Conservation (phyloP, 2,329 filamentous ascomycete species). For the Colletotrichum nymphaeae region DNA sequence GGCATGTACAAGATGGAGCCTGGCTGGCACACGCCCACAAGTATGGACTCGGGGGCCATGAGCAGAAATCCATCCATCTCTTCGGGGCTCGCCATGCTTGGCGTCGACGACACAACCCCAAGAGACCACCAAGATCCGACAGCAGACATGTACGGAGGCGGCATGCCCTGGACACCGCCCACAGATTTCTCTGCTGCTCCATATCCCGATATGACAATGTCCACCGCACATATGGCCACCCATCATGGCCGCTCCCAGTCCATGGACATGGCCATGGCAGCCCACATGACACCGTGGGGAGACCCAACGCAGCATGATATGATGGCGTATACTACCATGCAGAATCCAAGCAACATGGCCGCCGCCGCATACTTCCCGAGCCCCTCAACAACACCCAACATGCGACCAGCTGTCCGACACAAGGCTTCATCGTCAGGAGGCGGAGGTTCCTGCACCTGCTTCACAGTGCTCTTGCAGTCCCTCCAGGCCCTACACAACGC, state of each 20-base stretch:
- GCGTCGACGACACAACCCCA: constrained; percentile 43
- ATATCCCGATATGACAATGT: constrained; percentile 47
- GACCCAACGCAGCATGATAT: constrained; percentile 46
- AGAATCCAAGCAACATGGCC: constrained; percentile 48
- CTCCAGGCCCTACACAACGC: constrained; percentile 60
- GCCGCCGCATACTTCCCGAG: constrained; percentile 52
- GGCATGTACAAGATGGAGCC: constrained; percentile 51
- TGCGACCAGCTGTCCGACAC: constrained; percentile 42
- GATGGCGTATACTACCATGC: constrained; percentile 47
- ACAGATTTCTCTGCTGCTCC: constrained; percentile 47
- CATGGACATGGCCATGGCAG: constrained; percentile 47
- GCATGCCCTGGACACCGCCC: constrained; percentile 54
- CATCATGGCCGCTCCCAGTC: constrained; percentile 49
- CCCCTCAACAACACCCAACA: constrained; percentile 50
- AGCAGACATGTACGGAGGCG: constrained; percentile 48
- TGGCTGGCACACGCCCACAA: constrained; percentile 52
- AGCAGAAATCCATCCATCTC: constrained; percentile 48
- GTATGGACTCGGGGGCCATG: constrained; percentile 46
- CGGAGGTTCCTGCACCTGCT: constrained; percentile 56
- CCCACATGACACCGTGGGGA: constrained; percentile 43
- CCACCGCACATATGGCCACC: constrained; percentile 41
- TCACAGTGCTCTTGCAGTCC: constrained; percentile 57
- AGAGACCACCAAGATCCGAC: constrained; percentile 36
- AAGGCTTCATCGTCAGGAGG: constrained; percentile 37
- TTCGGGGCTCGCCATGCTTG: constrained; percentile 45